Percentiles rank a stretch among this genome's conserved stretches.
Conservation (phyloP, 2,329 filamentous ascomycete species). For the Fusarium equiseti region DNA sequence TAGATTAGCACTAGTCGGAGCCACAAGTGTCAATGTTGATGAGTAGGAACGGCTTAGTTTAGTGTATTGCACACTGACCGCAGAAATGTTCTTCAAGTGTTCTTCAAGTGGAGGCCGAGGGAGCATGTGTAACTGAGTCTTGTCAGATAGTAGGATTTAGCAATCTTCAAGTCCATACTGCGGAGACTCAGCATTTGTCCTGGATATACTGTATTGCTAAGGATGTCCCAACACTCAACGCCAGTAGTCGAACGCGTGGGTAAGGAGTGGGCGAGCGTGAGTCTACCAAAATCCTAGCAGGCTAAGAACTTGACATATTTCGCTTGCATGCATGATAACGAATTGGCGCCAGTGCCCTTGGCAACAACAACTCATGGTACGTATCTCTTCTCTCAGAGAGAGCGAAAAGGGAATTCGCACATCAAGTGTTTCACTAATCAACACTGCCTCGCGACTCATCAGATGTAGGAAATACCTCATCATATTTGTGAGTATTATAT, state of each 20-base stretch:
- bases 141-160: background rate
- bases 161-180: background rate
- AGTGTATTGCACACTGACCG: background rate
- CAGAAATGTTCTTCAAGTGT: background rate
- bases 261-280: background rate
- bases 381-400: background rate
- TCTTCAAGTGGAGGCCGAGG: background rate
- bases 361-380: background rate
- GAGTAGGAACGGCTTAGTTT: background rate
- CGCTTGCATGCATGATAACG: conserved; percentile 1
- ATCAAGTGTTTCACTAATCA: conserved; percentile 20
- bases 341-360: background rate
- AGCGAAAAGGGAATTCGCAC: background rate
- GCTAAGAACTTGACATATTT: conserved; percentile 1
- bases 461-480: conserved; percentile 9
- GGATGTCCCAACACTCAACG: background rate
- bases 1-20: conserved; percentile 1
- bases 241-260: background rate
- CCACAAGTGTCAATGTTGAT: background rate
- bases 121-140: background rate
- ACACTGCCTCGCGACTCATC: conserved; percentile 26
- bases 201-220: background rate
- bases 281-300: background rate
- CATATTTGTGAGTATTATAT: conserved; percentile 6
- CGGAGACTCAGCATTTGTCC: background rate